Base-by-base conservation (phyloP, 305 asterid genomes). In the Plantago coronopus region DNA sequence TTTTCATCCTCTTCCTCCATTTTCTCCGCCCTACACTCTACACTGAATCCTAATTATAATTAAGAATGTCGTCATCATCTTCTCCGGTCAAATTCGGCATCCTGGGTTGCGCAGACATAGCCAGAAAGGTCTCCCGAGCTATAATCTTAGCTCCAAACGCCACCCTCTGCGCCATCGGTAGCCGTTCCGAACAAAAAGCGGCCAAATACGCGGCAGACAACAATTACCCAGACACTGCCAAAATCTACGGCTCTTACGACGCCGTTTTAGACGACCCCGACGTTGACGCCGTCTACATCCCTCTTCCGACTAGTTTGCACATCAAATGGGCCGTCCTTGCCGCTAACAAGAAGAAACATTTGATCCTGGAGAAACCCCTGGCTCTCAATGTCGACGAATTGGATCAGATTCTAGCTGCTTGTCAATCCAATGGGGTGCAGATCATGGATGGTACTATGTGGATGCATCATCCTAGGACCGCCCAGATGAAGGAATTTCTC, bases 361-460 rank as follows among this genome's bases (percentile, higher is more conserved):
- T 89, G 77, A 82, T 89, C 25, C 44, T 81, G 63, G 97, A 89
- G 69, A 89, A 89, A 76, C 97, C 94, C 0, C 85, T 89, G 0
- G 95, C 94, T 4, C 73, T 86, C 20, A 81, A 81, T 51, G 82
- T 72, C 0, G 69, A 48, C 5, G 95, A 89, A 63, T 47, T 89
- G 11, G 95, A 89, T 63, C 63, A 43, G 49, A 89, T 84, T 29
- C 61, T 86, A 0, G 83, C 68, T 47, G 97, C 88, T 5, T 84
- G 91, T 43, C 87, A 84, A 62, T 72, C 89, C 48, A 77, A 67
- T 66, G 91, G 87, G 48, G 89, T 86, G 67, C 97, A 84, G 79
- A 68, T 84, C 65, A 89, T 89, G 89, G 97, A 89, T 68, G 81
- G 72, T 20, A 89, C 97, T 67, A 86, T 86, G 97, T 89, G 97